Percentiles rank a stretch among this genome's conserved stretches.
These are phyloP conservation scores for Clitocybe nebularis DNA, from an alignment of 1,284 basidiomycete genomes.

Conservation along the genomic window DNA sequence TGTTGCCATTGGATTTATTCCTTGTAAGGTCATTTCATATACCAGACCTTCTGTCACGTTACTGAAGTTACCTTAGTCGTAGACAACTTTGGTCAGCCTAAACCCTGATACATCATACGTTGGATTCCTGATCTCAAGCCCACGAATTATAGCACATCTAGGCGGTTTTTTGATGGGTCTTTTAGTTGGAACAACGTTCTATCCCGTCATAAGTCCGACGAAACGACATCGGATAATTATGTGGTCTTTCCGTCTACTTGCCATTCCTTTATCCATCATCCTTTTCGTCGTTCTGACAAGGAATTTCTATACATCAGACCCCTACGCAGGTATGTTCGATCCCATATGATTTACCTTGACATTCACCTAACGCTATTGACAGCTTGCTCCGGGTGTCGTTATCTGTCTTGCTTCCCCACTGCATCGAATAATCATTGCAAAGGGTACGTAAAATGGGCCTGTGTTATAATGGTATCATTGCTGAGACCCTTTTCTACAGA, in stretches of 20 bases:
- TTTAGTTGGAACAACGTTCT: conserved; percentile 76
- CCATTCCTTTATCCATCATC: conserved; percentile 71
- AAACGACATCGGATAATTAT: conserved; percentile 71
- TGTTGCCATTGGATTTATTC: conserved; percentile 83
- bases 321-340: conserved; percentile 61
- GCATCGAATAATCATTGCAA: conserved; percentile 73
- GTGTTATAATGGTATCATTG: conserved; percentile 8
- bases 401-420: conserved; percentile 84
- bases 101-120: not conserved
- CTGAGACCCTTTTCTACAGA: conserved; percentile 24
- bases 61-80: conserved; percentile 42
- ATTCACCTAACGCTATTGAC: conserved; percentile 14
- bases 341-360: not conserved
- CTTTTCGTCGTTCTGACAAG: conserved; percentile 80
- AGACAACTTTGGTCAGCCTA: conserved; percentile 71
- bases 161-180: conserved; percentile 85
- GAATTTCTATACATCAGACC: conserved; percentile 89
- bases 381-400: conserved; percentile 90
- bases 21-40: conserved; percentile 44
- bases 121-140: conserved; percentile 3
- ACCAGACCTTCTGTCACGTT: not conserved
- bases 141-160: conserved; percentile 55
- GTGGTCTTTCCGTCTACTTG: conserved; percentile 71
- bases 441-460: conserved; percentile 42
- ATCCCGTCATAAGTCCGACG: conserved; percentile 84